A percentile compares a stretch with the other conserved stretches of the same genome.
phyloP scores from a whole-genome alignment of 139 green algal species.

The Chlorella sp. region DNA sequence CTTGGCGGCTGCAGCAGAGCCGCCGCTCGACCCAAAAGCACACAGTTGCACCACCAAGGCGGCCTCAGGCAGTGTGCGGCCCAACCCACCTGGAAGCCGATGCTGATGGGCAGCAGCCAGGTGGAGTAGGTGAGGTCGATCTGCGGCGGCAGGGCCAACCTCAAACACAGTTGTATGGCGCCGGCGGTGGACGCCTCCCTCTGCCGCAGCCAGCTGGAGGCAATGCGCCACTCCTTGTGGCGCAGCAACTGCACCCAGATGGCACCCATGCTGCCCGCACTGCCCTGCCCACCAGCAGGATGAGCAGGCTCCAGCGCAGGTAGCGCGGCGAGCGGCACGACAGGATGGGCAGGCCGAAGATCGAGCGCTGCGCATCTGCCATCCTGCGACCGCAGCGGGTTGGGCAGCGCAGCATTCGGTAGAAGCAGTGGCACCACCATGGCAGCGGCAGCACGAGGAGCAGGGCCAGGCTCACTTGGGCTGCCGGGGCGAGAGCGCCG shows the following conservation, averaged over 20 bases:
- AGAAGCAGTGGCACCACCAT: no score
- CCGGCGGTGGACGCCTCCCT: no score
- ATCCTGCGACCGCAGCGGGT: background rate
- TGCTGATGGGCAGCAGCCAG: conserved; percentile 44
- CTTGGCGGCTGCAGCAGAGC: no score
- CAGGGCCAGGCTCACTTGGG: background rate
- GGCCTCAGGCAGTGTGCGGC: background rate
- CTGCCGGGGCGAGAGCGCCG: background rate
- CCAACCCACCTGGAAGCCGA: conserved; percentile 32
- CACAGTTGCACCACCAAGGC: no score
- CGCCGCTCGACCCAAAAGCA: no score
- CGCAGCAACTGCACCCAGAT: no score
- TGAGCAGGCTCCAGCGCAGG: conserved; percentile 6
- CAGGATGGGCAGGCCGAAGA: conserved; percentile 33
- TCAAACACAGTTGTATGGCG: no score
- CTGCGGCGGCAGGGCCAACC: no score
- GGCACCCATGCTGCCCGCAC: no score
- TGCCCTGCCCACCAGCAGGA: conserved; percentile 13
- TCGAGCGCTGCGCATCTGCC: background rate
- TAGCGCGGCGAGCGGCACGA: conserved; percentile 4
- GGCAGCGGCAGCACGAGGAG: background rate
- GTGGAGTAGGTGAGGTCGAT: conserved; percentile 46
- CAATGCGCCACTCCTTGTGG: no score
- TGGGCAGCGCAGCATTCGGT: background rate
- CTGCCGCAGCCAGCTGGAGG: no score